Evolutionary conservation across 176 grass and related monocot species (phyloP).

Genomic region (Phoenix roebelenii): DNA sequence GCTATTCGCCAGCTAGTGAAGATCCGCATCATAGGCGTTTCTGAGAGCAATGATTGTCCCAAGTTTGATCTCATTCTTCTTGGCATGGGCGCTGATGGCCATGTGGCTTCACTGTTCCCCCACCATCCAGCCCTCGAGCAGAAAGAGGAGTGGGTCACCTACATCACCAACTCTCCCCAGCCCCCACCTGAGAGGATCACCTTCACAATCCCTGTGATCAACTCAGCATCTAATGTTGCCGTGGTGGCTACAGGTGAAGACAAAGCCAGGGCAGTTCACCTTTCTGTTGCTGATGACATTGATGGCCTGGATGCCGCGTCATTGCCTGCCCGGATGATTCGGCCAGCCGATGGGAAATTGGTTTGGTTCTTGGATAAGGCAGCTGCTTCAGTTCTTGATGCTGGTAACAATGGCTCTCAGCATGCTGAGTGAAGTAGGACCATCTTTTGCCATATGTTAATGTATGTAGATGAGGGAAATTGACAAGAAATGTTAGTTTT

Average conservation of each 20-base stretch:
- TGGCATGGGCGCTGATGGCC: constrained; percentile 53
- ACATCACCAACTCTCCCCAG: constrained; percentile 66
- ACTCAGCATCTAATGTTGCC: constrained; percentile 74
- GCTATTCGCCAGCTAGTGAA: constrained; percentile 81
- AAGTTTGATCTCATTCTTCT: constrained; percentile 88
- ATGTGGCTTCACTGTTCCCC: constrained; percentile 79
- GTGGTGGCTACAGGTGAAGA: constrained; percentile 48
- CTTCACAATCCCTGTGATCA: constrained; percentile 84
- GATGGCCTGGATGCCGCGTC: constrained; percentile 13
- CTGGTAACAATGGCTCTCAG: neutral
- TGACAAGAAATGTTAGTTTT: no score
- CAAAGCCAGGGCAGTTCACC: constrained; percentile 30
- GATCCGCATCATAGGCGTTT: constrained; percentile 56
- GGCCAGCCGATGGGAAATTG: constrained; percentile 57
- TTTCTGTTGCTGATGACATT: constrained; percentile 19
- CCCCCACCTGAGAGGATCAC: constrained; percentile 87
- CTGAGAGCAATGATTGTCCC: constrained; percentile 61
- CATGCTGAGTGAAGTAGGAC: constrained; percentile 4
- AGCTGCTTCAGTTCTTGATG: constrained; percentile 36
- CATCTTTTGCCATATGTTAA: no score
- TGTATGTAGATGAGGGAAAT: no score
- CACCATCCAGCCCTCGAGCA: constrained; percentile 39
- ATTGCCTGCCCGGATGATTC: constrained; percentile 48
- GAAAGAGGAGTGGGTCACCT: constrained; percentile 76
- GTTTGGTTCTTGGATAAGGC: constrained; percentile 77